Percentiles rank a stretch among this genome's conserved stretches.
Conservation (phyloP, 2,329 filamentous ascomycete species). For the Sclerotinia subarctica region DNA sequence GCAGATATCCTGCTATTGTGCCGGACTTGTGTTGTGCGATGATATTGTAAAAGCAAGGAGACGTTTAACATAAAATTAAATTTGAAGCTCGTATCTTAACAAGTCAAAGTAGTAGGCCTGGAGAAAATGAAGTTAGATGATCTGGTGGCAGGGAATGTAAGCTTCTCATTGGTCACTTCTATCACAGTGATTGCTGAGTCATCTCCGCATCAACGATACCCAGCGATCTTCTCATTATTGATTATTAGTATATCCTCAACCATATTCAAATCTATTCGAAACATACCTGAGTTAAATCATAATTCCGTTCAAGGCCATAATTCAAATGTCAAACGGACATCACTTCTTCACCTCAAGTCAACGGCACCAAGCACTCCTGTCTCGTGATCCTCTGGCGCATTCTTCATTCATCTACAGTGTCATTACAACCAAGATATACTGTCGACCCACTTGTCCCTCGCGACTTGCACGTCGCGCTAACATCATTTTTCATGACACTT, state of each 20-base stretch:
- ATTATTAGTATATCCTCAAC: background rate
- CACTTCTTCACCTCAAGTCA: background rate
- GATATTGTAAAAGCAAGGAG: too few species aligned
- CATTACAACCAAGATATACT: constrained; percentile 52
- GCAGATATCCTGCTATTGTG: too few species aligned
- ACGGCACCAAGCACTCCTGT: constrained; percentile 27
- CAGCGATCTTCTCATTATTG: background rate
- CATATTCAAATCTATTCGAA: background rate
- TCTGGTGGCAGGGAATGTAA: background rate
- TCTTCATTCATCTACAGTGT: constrained; percentile 50
- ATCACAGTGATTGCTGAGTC: constrained; percentile 11
- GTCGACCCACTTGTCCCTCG: constrained; percentile 58
- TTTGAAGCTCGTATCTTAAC: too few species aligned
- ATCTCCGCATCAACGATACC: background rate
- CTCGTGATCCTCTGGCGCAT: constrained; percentile 41
- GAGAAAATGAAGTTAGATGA: background rate
- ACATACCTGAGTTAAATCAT: background rate
- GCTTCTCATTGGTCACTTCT: constrained; percentile 12
- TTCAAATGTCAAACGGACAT: background rate
- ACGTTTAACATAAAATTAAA: too few species aligned
- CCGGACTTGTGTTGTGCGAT: too few species aligned
- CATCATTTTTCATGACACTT: constrained; percentile 50
- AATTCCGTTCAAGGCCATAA: accelerated
- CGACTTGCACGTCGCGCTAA: constrained; percentile 60
- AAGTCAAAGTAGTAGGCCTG: background rate